Conservation (phyloP, 2,329 filamentous ascomycete genomes). For the Apiospora koreana region DNA sequence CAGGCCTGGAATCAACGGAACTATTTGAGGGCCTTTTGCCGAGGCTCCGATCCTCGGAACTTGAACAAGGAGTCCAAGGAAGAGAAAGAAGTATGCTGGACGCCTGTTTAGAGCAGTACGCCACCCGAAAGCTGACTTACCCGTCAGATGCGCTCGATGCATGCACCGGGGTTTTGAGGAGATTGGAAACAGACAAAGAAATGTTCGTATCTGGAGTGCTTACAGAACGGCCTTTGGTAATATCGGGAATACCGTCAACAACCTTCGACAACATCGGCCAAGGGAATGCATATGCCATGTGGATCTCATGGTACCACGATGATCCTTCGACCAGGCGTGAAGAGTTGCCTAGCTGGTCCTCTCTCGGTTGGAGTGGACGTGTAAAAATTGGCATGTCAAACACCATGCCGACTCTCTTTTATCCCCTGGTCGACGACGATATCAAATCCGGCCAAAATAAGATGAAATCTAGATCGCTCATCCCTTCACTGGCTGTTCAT, state of each 20-base stretch:
- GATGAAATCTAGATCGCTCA: too few species aligned
- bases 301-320: neutral
- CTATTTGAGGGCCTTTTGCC: neutral
- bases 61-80: neutral
- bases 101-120: neutral
- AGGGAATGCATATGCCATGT: neutral
- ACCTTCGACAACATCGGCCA: too few species aligned
- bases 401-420: too few species aligned
- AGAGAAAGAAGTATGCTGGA: neutral
- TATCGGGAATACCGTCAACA: too few species aligned
- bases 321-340: neutral
- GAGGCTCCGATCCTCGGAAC: too few species aligned
- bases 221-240: neutral
- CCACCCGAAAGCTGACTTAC: neutral
- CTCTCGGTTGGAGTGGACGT: neutral
- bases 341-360: neutral
- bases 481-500: too few species aligned
- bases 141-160: neutral
- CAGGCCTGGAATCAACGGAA: neutral
- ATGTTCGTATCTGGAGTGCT: neutral
- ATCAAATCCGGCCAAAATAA: too few species aligned
- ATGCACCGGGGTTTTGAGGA: neutral
- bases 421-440: too few species aligned
- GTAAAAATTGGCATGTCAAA: neutral
- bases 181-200: neutral